Percentiles rank a stretch among this genome's conserved stretches.
These are phyloP conservation scores for Ambispora gerdemannii DNA, from an alignment of 192 early-diverging fungal species.

Conservation along the genomic window DNA sequence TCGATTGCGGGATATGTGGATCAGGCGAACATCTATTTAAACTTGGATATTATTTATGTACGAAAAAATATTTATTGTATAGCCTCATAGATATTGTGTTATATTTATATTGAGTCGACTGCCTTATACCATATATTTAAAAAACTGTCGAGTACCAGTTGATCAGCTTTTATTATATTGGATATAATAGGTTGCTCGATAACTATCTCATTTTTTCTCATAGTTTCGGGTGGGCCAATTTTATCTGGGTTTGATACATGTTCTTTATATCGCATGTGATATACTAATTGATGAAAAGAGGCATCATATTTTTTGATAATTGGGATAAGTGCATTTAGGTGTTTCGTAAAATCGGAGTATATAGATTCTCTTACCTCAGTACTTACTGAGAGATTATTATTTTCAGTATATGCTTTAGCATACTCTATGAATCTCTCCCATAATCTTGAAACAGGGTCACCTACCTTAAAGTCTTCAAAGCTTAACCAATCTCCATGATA, in stretches of 20 bases:
- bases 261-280: background rate
- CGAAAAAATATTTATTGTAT: conserved; percentile 20
- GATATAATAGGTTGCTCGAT: background rate
- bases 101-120: background rate
- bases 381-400: conserved; percentile 14
- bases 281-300: background rate
- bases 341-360: conserved; percentile 20
- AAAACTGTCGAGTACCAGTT: background rate
- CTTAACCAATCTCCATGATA: background rate
- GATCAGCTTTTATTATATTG: background rate
- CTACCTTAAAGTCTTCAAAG: background rate
- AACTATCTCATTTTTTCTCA: background rate
- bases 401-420: background rate
- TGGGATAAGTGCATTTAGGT: conserved; percentile 2
- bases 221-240: background rate
- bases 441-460: background rate
- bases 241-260: background rate
- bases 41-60: conserved; percentile 26
- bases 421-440: conserved; percentile 10
- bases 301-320: background rate
- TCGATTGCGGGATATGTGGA: conserved; percentile 8
- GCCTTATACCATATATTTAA: conserved; percentile 18
- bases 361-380: conserved; percentile 1
- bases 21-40: conserved; percentile 3
- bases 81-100: background rate